Evolutionary conservation across 148 eudicot genomes (phyloP).

Genomic region (Linanthus parryae): DNA sequence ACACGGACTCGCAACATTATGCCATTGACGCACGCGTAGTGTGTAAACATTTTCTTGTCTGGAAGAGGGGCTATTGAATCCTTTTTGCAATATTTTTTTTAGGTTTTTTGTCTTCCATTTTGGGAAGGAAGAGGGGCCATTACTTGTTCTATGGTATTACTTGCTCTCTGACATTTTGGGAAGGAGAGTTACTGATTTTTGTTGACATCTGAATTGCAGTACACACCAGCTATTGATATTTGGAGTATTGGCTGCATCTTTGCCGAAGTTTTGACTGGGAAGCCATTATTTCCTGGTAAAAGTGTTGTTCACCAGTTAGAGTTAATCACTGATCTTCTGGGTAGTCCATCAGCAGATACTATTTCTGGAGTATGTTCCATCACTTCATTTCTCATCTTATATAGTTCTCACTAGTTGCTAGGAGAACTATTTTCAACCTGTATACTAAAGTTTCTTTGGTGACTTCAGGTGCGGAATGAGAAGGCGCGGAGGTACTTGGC

Average conservation of each 20-base stretch:
- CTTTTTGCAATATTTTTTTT: no score
- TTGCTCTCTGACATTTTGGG: neutral
- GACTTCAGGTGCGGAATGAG: conserved; percentile 66
- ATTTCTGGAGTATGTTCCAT: conserved; percentile 58
- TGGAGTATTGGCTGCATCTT: conserved; percentile 98
- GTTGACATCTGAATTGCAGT: conserved; percentile 43
- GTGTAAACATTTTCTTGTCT: no score
- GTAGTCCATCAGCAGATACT: conserved; percentile 74
- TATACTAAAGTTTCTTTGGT: neutral
- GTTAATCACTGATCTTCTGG: conserved; percentile 88
- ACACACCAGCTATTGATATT: conserved; percentile 91
- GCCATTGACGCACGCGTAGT: no score
- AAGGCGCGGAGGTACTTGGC: conserved; percentile 73
- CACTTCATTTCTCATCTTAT: neutral
- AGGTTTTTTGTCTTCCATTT: conserved; percentile 26
- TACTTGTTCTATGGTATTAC: conserved; percentile 12
- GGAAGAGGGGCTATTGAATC: conserved; percentile 65
- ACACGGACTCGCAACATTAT: no score
- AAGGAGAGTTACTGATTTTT: conserved; percentile 8
- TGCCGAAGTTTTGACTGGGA: conserved; percentile 82
- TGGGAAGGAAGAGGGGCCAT: conserved; percentile 17
- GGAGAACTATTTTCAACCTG: neutral
- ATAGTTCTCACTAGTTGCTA: neutral
- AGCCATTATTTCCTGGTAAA: conserved; percentile 92
- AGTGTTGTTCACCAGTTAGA: conserved; percentile 94